Percentiles rank a stretch among this genome's conserved stretches.
Conservation (phyloP, 805 yeast species). For the Myxozyma neglecta region DNA sequence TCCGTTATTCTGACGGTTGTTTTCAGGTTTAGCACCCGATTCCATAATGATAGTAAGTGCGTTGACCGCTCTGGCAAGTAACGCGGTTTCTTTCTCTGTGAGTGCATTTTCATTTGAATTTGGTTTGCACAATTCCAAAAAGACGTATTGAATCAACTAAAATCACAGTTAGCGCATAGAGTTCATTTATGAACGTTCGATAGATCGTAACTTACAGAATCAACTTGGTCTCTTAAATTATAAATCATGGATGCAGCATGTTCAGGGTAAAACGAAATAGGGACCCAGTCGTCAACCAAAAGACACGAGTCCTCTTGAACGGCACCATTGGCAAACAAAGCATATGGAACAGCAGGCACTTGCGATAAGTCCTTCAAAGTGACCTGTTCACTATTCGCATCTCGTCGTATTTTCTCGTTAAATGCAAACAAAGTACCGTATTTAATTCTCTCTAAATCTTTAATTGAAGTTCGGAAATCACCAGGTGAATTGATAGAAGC, state of each 20-base stretch:
- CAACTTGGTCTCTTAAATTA: not conserved
- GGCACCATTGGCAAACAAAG: constrained; percentile 10
- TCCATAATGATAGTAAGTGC: constrained; percentile 16
- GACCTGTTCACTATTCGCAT: constrained; percentile 19
- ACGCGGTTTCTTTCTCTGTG: not conserved
- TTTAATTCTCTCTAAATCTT: not conserved
- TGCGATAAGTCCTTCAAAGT: constrained; percentile 7
- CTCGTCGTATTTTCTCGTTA: constrained; percentile 22
- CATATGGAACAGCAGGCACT: constrained; percentile 1
- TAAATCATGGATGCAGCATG: not conserved
- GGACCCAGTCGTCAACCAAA: constrained; percentile 25
- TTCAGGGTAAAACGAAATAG: constrained; percentile 7
- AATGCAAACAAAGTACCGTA: constrained; percentile 22
- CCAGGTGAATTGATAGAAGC: constrained; percentile 23
- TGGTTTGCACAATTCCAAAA: constrained; percentile 3
- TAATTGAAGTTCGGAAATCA: constrained; percentile 12
- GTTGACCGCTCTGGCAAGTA: not conserved
- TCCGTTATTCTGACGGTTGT: too few species aligned
- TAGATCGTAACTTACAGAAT: not conserved
- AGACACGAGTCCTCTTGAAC: not conserved
- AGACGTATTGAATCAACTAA: not conserved
- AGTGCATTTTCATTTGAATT: not conserved
- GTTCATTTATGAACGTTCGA: not conserved
- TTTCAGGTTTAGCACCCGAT: not conserved
- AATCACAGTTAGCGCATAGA: too few species aligned